Evolutionary conservation across 306 rosid genomes (phyloP).

Genomic region (Cercis canadensis): DNA sequence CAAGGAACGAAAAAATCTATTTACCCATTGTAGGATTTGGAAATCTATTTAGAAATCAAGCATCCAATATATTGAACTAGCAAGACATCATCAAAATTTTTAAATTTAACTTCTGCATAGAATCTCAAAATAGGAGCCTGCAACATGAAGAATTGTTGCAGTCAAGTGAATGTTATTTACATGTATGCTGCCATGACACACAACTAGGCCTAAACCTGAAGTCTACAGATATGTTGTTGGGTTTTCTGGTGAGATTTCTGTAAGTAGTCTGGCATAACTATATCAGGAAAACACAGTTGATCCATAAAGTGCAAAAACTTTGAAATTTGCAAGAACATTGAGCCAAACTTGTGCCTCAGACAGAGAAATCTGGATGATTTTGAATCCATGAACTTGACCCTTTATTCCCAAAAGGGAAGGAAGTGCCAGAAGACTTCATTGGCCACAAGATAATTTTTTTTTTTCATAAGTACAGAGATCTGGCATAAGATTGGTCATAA

Average conservation of each 20-base stretch:
- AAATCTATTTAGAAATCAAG: slow-evolving; percentile 19
- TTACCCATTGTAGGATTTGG: neutral
- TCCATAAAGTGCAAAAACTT: slow-evolving; percentile 5
- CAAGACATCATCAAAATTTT: slow-evolving; percentile 2
- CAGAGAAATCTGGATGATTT: neutral
- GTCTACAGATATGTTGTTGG: slow-evolving; percentile 21
- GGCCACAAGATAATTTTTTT: slow-evolving; percentile 2
- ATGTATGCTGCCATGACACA: slow-evolving; percentile 10
- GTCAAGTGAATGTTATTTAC: slow-evolving; percentile 11
- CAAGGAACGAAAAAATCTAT: neutral
- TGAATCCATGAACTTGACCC: neutral
- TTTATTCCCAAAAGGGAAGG: neutral
- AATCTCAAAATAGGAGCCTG: slow-evolving; percentile 17
- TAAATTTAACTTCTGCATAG: neutral
- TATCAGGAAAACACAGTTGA: slow-evolving; percentile 14
- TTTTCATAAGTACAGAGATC: neutral
- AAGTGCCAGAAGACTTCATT: neutral
- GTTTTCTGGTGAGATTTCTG: neutral
- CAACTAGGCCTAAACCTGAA: slow-evolving; percentile 13
- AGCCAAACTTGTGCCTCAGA: slow-evolving; percentile 5
- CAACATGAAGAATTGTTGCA: neutral
- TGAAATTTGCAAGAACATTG: neutral
- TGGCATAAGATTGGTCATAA: neutral
- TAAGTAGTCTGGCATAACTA: slow-evolving; percentile 6
- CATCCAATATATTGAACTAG: slow-evolving; percentile 22